These are phyloP conservation scores for Middelhovenomyces tepae DNA, from an alignment of 805 yeast genomes.

Conservation along the genomic window DNA sequence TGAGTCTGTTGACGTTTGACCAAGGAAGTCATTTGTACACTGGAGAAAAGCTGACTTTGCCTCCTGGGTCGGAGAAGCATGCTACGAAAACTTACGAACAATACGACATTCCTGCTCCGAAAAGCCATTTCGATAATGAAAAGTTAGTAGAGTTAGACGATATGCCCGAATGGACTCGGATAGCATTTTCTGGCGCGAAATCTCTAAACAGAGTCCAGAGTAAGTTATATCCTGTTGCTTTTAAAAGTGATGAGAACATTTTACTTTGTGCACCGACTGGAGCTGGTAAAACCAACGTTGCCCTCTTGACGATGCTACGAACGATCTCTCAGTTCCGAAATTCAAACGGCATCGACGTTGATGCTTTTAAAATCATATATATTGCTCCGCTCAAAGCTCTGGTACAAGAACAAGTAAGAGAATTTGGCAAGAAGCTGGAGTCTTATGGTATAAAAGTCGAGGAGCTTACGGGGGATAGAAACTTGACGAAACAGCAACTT, in stretches of 20 bases:
- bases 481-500: conserved; percentile 66
- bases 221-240: conserved; percentile 70
- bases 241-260: conserved; percentile 58
- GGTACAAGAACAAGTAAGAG: conserved; percentile 90
- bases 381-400: conserved; percentile 91
- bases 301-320: conserved; percentile 70
- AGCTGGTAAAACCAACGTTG: conserved; percentile 97
- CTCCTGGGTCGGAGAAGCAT: conserved; percentile 75
- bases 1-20: conserved; percentile 56
- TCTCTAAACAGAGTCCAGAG: conserved; percentile 79
- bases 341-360: conserved; percentile 43
- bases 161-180: conserved; percentile 76
- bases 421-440: conserved; percentile 60
- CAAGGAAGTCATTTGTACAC: conserved; percentile 67
- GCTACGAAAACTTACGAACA: conserved; percentile 73
- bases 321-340: conserved; percentile 47
- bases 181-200: conserved; percentile 62
- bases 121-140: conserved; percentile 28
- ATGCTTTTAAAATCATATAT: conserved; percentile 68
- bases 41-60: conserved; percentile 58
- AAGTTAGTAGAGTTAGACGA: conserved; percentile 47
- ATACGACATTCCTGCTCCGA: conserved; percentile 85
- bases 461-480: conserved; percentile 87
- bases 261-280: conserved; percentile 97
- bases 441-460: conserved; percentile 63